Conservation (phyloP, 495 filamentous ascomycete species). For the Penicillium soppii region DNA sequence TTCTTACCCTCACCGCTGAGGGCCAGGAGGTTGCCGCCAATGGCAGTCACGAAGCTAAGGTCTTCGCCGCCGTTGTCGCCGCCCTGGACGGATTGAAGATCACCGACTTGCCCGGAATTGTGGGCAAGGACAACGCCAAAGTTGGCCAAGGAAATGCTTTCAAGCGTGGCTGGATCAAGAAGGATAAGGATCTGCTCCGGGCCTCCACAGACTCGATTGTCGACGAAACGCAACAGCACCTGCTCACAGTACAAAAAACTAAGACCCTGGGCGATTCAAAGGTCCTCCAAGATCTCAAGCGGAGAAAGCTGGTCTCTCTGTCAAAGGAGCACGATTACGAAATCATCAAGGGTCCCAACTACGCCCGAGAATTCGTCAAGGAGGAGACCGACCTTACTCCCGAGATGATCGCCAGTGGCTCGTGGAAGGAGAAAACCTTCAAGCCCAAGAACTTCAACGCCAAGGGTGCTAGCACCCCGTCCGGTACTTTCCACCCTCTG, state of each 20-base stretch:
- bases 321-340: slow-evolving; percentile 84
- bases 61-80: slow-evolving; percentile 80
- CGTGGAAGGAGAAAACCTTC: slow-evolving; percentile 75
- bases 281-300: slow-evolving; percentile 74
- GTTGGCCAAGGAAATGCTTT: slow-evolving; percentile 95
- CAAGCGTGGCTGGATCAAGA: slow-evolving; percentile 94
- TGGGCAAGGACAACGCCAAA: slow-evolving; percentile 81
- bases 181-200: slow-evolving; percentile 68
- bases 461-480: slow-evolving; percentile 71
- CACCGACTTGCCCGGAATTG: slow-evolving; percentile 70
- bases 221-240: slow-evolving; percentile 73
- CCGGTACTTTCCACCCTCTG: slow-evolving; percentile 89
- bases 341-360: slow-evolving; percentile 83
- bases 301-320: slow-evolving; percentile 79
- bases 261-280: slow-evolving; percentile 68
- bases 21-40: slow-evolving; percentile 74
- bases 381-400: slow-evolving; percentile 94
- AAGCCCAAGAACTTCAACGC: slow-evolving; percentile 99
- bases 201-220: slow-evolving; percentile 64
- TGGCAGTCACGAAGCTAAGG: slow-evolving; percentile 92
- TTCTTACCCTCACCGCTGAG: slow-evolving; percentile 75
- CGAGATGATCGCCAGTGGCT: slow-evolving; percentile 76
- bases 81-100: slow-evolving; percentile 79
- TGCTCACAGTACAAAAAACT: slow-evolving; percentile 67
- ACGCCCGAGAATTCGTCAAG: slow-evolving; percentile 76